These are phyloP conservation scores for Magnolia kwangsiensis DNA, from an alignment of 164 flowering plant species.

Conservation along the genomic window DNA sequence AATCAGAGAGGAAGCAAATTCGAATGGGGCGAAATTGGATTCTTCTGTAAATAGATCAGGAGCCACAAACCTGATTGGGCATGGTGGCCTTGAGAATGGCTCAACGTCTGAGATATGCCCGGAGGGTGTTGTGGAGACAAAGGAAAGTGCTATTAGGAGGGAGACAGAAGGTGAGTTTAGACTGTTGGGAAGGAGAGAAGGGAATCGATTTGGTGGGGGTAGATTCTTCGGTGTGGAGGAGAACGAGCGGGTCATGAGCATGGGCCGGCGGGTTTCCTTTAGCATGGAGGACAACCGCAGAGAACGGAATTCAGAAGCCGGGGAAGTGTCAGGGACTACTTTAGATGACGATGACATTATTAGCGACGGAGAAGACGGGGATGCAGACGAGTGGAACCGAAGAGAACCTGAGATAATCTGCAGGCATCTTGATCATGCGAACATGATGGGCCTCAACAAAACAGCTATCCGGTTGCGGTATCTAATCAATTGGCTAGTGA, in stretches of 20 bases:
- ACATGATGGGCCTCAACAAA: slow-evolving; percentile 59
- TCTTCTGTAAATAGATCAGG: slow-evolving; percentile 20
- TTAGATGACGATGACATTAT: slow-evolving; percentile 52
- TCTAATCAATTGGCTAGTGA: slow-evolving; percentile 77
- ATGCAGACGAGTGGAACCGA: slow-evolving; percentile 43
- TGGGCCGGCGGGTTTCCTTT: slow-evolving; percentile 79
- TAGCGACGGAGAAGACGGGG: slow-evolving; percentile 50
- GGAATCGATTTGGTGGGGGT: slow-evolving; percentile 50
- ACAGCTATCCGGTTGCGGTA: slow-evolving; percentile 60
- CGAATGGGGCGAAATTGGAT: slow-evolving; percentile 12
- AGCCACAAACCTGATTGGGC: slow-evolving; percentile 2
- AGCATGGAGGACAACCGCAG: slow-evolving; percentile 55
- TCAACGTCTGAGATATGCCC: slow-evolving; percentile 31
- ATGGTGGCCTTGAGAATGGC: slow-evolving; percentile 20
- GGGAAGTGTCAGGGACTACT: slow-evolving; percentile 50
- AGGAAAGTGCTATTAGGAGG: slow-evolving; percentile 78
- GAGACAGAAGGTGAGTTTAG: slow-evolving; percentile 98
- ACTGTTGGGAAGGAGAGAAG: slow-evolving; percentile 57
- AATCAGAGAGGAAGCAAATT: slow-evolving; percentile 16
- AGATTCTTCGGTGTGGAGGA: slow-evolving; percentile 77
- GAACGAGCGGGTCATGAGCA: slow-evolving; percentile 47
- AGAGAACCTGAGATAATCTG: slow-evolving; percentile 57
- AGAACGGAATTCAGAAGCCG: slow-evolving; percentile 50
- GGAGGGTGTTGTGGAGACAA: slow-evolving; percentile 27
- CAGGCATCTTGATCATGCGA: slow-evolving; percentile 64